phyloP scores from a whole-genome alignment of 352 stramenopile genomes.

The Blastocystis sp. region DNA sequence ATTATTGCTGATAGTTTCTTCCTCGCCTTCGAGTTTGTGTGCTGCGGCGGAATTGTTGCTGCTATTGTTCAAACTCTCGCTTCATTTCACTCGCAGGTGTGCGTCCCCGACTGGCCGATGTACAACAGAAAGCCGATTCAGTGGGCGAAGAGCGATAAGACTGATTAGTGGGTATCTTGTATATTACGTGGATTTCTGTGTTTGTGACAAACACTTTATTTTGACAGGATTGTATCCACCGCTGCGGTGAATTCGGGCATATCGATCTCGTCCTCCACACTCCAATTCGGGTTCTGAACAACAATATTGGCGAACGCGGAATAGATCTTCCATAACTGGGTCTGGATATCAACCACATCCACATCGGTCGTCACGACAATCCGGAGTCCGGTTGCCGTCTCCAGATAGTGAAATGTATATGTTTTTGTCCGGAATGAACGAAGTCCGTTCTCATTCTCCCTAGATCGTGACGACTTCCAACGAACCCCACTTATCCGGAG shows the following conservation, averaged over 20 bases:
- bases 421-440: constrained; percentile 22
- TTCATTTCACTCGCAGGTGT: constrained; percentile 7
- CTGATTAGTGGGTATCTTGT: background rate
- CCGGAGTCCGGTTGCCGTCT: background rate
- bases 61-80: background rate
- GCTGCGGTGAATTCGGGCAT: constrained; percentile 1
- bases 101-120: constrained; percentile 42
- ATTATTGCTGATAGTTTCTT: constrained; percentile 48
- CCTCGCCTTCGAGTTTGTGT: constrained; percentile 1
- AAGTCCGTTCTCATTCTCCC: constrained; percentile 23
- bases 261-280: constrained; percentile 22
- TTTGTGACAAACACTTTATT: constrained; percentile 25
- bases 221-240: constrained; percentile 25
- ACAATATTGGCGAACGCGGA: background rate
- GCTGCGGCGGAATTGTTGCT: constrained; percentile 6
- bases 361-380: constrained; percentile 40
- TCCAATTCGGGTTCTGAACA: constrained; percentile 42
- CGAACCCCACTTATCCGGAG: background rate
- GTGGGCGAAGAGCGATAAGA: background rate
- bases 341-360: background rate
- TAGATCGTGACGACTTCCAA: background rate
- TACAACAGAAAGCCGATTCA: constrained; percentile 31
- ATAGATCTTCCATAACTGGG: constrained; percentile 37
- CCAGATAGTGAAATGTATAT: constrained; percentile 49
- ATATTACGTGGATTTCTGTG: background rate